These are phyloP conservation scores for Aspergillus fijiensis DNA, from an alignment of 2,329 filamentous ascomycete genomes.

Conservation along the genomic window DNA sequence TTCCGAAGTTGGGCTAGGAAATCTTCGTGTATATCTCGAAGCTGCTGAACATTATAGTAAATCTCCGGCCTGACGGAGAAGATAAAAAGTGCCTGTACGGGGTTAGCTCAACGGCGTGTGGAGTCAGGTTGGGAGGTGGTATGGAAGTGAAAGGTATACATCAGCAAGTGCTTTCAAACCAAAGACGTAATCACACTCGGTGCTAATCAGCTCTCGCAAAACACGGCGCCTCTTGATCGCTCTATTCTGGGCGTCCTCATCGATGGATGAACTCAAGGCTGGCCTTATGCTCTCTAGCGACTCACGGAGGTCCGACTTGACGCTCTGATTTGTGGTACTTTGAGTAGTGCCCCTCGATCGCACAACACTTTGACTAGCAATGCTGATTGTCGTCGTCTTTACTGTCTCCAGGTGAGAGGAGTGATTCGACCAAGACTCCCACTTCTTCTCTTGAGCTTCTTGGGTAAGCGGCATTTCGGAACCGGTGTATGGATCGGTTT, in stretches of 20 bases:
- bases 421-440: constrained; percentile 71
- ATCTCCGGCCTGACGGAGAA: constrained; percentile 73
- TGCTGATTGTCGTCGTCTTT: constrained; percentile 76
- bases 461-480: constrained; percentile 20
- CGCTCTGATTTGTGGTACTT: constrained; percentile 54
- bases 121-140: not conserved
- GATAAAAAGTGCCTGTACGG: constrained; percentile 66
- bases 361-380: constrained; percentile 69
- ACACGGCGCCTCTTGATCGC: constrained; percentile 74
- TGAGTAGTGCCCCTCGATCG: constrained; percentile 60
- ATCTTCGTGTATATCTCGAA: constrained; percentile 79
- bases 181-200: constrained; percentile 84
- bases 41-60: constrained; percentile 74
- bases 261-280: constrained; percentile 51
- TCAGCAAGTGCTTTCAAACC: constrained; percentile 85
- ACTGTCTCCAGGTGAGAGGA: constrained; percentile 77
- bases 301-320: constrained; percentile 64
- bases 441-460: constrained; percentile 39
- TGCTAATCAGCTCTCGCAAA: constrained; percentile 79
- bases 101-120: not conserved
- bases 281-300: constrained; percentile 59
- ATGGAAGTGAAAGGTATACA: constrained; percentile 50
- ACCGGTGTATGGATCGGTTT: constrained; percentile 12
- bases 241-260: constrained; percentile 69
- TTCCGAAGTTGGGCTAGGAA: constrained; percentile 73